Conservation (phyloP, 2,329 filamentous ascomycete species). For the Calycina marina region DNA sequence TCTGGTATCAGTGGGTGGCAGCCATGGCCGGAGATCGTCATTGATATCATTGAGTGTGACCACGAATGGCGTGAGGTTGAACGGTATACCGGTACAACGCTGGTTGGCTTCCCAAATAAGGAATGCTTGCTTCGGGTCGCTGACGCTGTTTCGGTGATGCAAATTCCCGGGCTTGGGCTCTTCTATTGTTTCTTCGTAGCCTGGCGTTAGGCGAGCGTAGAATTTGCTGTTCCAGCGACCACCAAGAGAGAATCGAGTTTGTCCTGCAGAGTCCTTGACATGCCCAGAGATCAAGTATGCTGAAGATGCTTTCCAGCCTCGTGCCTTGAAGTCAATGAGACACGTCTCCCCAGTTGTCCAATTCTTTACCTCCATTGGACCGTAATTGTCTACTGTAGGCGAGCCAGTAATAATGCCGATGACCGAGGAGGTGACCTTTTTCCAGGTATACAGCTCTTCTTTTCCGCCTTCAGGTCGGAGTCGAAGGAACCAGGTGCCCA, state of each 20-base stretch:
- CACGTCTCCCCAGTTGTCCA: conserved; percentile 91
- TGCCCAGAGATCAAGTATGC: conserved; percentile 83
- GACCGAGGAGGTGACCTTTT: conserved; percentile 96
- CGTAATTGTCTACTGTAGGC: conserved; percentile 95
- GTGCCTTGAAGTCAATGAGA: conserved; percentile 79
- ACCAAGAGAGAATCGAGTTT: conserved; percentile 76
- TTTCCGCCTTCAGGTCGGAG: conserved; percentile 65
- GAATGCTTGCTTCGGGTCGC: conserved; percentile 62
- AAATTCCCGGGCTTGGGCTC: conserved; percentile 30
- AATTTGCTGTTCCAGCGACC: conserved; percentile 97
- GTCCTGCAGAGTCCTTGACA: conserved; percentile 64
- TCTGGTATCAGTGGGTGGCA: conserved; percentile 90
- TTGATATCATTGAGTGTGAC: conserved; percentile 87
- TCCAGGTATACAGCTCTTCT: conserved; percentile 92
- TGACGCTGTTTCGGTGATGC: conserved; percentile 34
- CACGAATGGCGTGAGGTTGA: conserved; percentile 94
- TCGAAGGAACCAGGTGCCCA: conserved; percentile 92
- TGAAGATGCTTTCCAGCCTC: conserved; percentile 89
- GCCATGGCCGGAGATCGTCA: conserved; percentile 58
- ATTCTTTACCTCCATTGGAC: conserved; percentile 93
- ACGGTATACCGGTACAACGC: conserved; percentile 73
- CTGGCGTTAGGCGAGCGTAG: conserved; percentile 83
- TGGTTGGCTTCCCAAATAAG: conserved; percentile 84
- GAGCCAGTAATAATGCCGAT: conserved; percentile 96
- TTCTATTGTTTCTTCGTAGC: conserved; percentile 63